Evolutionary conservation across 352 stramenopile genomes (phyloP).

Genomic region (Phytophthora lateralis): DNA sequence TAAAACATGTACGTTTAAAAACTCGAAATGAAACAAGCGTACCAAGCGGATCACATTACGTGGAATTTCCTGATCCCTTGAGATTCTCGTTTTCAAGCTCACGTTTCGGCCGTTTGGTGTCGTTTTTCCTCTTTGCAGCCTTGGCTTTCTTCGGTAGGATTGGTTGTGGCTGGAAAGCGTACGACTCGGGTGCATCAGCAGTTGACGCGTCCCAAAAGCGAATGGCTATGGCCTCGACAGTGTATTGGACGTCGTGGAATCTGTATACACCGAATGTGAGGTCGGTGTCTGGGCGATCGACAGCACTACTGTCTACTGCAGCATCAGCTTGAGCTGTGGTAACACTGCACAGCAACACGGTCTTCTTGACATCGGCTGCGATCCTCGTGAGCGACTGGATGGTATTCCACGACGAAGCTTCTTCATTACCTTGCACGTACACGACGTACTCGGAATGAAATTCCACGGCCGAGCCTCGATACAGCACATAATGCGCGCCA

Average conservation of each 20-base stretch:
- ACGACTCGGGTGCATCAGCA: constrained; percentile 25
- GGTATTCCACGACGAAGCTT: constrained; percentile 45
- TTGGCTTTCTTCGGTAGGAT: constrained; percentile 43
- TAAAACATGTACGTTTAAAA: constrained; percentile 21
- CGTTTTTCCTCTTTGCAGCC: constrained; percentile 36
- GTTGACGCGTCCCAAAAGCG: constrained; percentile 60
- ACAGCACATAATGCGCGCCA: constrained; percentile 70
- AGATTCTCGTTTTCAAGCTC: constrained; percentile 8
- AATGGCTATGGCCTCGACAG: constrained; percentile 49
- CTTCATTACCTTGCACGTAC: constrained; percentile 40
- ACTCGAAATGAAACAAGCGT: constrained; percentile 17
- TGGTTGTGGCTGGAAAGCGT: constrained; percentile 48
- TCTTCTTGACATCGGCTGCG: constrained; percentile 83
- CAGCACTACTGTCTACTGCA: background rate
- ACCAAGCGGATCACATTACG: constrained; percentile 3
- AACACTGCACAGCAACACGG: constrained; percentile 65
- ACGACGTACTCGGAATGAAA: constrained; percentile 84
- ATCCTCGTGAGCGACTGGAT: constrained; percentile 77
- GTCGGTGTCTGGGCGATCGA: background rate
- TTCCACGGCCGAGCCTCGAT: constrained; percentile 49
- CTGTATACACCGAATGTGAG: constrained; percentile 40
- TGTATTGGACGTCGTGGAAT: constrained; percentile 42
- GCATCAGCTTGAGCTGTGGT: constrained; percentile 1
- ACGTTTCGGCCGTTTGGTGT: constrained; percentile 29
- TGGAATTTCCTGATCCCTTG: constrained; percentile 8